Percentiles rank a stretch among this genome's conserved stretches.
Conservation (phyloP, 352 stramenopile genomes). For the Nothophytophthora sp. region DNA sequence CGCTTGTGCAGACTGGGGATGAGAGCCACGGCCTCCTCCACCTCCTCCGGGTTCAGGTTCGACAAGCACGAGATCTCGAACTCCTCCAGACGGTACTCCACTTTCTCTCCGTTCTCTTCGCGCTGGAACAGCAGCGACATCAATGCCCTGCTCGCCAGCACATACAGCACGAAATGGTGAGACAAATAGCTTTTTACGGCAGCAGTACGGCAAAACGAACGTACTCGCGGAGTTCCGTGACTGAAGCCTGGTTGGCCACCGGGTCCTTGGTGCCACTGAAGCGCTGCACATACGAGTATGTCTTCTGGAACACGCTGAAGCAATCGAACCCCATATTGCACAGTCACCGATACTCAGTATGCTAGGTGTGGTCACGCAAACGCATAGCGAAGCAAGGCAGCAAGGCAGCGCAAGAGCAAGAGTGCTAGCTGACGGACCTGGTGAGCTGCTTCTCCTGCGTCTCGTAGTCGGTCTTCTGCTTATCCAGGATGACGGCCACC, state of each 20-base stretch:
- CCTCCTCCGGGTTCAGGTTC: constrained; percentile 90
- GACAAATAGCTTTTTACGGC: too few relatives aligned
- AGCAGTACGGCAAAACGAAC: too few relatives aligned
- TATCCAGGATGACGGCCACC: constrained; percentile 90
- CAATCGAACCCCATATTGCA: neutral
- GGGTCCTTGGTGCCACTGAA: constrained; percentile 92
- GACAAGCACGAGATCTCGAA: constrained; percentile 91
- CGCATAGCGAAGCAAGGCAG: neutral
- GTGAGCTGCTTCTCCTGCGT: constrained; percentile 91
- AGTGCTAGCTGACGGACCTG: constrained; percentile 39
- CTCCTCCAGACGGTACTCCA: constrained; percentile 85
- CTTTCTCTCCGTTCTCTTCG: constrained; percentile 65
- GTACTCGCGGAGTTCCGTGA: constrained; percentile 89
- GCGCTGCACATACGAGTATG: constrained; percentile 90
- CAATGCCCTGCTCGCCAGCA: constrained; percentile 48
- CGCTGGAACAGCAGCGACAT: constrained; percentile 87
- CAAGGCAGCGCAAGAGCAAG: neutral
- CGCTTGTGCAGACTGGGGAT: constrained; percentile 90
- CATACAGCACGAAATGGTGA: neutral
- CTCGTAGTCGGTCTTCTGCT: constrained; percentile 91
- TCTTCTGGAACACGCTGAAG: constrained; percentile 92
- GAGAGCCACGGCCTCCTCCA: constrained; percentile 86
- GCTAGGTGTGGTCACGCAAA: too few relatives aligned
- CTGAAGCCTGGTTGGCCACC: constrained; percentile 88
- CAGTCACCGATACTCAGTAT: too few relatives aligned